A percentile compares a stretch with the other conserved stretches of the same genome.
Conservation (phyloP, 352 stramenopile species). For the Phytophthora ohioensis region DNA sequence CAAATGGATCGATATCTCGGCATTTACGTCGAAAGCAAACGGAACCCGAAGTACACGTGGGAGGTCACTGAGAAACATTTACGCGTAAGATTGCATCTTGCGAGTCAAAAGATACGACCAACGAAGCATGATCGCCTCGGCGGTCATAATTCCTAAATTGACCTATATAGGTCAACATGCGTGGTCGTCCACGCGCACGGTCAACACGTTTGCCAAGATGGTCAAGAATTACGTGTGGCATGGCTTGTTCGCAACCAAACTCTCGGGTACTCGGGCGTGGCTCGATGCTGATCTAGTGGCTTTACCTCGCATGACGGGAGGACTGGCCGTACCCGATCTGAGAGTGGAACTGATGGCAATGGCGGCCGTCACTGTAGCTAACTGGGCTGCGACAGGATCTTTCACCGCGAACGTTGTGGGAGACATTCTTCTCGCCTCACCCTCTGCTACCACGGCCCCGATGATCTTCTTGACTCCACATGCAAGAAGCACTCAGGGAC, state of each 20-base stretch:
- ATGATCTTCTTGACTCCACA: not conserved
- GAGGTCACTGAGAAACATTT: not conserved
- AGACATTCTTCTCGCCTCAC: not conserved
- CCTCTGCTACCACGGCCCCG: not conserved
- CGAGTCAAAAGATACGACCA: constrained; percentile 10
- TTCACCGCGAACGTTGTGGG: not conserved
- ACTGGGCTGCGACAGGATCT: not conserved
- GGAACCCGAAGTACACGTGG: not conserved
- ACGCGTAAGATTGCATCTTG: not conserved
- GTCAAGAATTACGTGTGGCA: constrained; percentile 15
- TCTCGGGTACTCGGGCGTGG: not conserved
- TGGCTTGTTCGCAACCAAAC: not conserved
- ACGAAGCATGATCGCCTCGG: not conserved
- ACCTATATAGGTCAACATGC: not conserved
- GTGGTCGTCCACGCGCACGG: not conserved
- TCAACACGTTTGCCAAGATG: not conserved
- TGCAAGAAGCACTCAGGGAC: not conserved
- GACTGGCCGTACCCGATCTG: not conserved
- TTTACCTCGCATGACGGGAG: not conserved
- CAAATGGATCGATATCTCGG: constrained; percentile 9
- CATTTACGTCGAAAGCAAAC: not conserved
- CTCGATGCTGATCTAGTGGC: constrained; percentile 3
- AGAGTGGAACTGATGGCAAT: not conserved
- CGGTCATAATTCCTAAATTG: constrained; percentile 5
- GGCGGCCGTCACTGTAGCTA: not conserved